These are phyloP conservation scores for Naganishia vaughanmartiniae DNA, from an alignment of 768 basidiomycete genomes.

Conservation along the genomic window DNA sequence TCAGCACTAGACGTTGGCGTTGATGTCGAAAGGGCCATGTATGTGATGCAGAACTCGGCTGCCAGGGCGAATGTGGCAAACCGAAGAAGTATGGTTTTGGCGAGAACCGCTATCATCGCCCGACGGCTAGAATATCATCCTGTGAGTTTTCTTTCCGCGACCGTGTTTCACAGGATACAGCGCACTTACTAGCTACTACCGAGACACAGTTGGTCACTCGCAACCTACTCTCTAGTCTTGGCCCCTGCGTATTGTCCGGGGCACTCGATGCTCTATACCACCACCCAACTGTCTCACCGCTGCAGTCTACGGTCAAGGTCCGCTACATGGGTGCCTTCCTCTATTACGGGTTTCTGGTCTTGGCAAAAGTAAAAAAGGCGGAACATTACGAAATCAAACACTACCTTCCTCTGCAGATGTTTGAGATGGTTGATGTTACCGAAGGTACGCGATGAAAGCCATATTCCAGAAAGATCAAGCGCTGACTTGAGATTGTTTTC, in stretches of 20 bases:
- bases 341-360: slow-evolving; percentile 80
- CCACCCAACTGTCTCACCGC: slow-evolving; percentile 58
- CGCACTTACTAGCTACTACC: not conserved
- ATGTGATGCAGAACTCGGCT: slow-evolving; percentile 73
- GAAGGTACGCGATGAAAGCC: slow-evolving; percentile 62
- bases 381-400: slow-evolving; percentile 76
- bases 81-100: slow-evolving; percentile 62
- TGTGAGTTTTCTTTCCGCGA: slow-evolving; percentile 32
- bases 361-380: slow-evolving; percentile 79
- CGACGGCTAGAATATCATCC: slow-evolving; percentile 59
- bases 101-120: slow-evolving; percentile 65
- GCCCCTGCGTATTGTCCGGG: slow-evolving; percentile 74
- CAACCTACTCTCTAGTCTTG: slow-evolving; percentile 62
- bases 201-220: slow-evolving; percentile 40
- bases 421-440: slow-evolving; percentile 67
- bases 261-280: slow-evolving; percentile 82
- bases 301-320: slow-evolving; percentile 61
- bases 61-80: slow-evolving; percentile 78
- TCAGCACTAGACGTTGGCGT: slow-evolving; percentile 41
- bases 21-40: slow-evolving; percentile 53
- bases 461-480: not conserved
- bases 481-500: slow-evolving; percentile 24
- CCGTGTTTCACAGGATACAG: slow-evolving; percentile 5
- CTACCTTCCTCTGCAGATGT: slow-evolving; percentile 77
- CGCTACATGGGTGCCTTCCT: slow-evolving; percentile 90